phyloP scores from a whole-genome alignment of 2,329 filamentous ascomycete genomes.

The Alternaria ethzedia region DNA sequence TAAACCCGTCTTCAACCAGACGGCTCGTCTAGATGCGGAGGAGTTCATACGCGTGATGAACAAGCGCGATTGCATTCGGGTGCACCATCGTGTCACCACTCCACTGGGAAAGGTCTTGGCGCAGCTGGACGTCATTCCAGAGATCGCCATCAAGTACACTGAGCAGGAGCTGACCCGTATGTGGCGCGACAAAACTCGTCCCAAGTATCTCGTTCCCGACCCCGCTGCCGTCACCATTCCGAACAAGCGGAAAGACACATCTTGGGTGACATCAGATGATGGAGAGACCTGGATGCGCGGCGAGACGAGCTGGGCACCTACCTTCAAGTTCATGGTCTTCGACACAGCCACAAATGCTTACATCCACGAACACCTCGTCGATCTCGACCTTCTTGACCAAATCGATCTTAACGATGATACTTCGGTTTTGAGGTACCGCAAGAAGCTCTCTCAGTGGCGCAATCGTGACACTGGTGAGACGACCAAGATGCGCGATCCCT shows the following conservation, averaged over 20 bases:
- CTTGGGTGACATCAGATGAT: not conserved
- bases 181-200: not conserved
- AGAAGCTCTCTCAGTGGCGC: not conserved
- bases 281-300: not conserved
- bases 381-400: not conserved
- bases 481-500: not conserved
- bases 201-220: not conserved
- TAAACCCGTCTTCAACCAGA: not conserved
- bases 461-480: not conserved
- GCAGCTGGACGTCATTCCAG: not conserved
- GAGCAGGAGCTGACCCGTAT: not conserved
- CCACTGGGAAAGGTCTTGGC: not conserved
- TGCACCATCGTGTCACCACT: not conserved
- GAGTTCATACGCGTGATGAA: not conserved
- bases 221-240: not conserved
- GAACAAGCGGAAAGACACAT: not conserved
- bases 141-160: not conserved
- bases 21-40: not conserved
- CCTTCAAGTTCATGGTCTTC: conserved; percentile 1
- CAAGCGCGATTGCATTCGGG: not conserved
- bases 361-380: not conserved
- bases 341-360: not conserved
- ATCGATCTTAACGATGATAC: not conserved
- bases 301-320: not conserved
- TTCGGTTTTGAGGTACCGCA: not conserved